Conservation (phyloP, 495 filamentous ascomycete species). For the Penicillium antarcticum region DNA sequence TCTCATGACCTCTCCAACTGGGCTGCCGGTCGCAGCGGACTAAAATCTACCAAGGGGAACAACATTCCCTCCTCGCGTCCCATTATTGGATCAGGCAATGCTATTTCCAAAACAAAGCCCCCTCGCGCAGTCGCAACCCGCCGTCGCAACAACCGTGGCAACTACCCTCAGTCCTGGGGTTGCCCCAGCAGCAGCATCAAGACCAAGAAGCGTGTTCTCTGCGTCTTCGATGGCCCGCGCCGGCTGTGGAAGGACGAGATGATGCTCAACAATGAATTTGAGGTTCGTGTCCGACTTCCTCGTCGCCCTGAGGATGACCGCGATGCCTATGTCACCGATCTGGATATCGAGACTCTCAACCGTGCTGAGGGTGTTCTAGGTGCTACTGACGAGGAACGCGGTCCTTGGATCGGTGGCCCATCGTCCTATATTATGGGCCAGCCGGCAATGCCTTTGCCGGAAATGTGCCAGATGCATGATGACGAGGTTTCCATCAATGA, state of each 20-base stretch:
- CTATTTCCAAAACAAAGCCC: constrained; percentile 40
- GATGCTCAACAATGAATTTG: constrained; percentile 94
- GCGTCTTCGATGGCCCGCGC: constrained; percentile 85
- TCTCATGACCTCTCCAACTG: constrained; percentile 46
- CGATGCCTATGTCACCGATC: constrained; percentile 79
- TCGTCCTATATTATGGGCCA: constrained; percentile 38
- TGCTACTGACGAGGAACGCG: constrained; percentile 80
- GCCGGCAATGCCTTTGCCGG: constrained; percentile 32
- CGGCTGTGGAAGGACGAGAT: constrained; percentile 97
- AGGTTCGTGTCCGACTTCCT: constrained; percentile 78
- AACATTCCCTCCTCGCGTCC: constrained; percentile 37
- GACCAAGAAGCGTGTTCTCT: constrained; percentile 93
- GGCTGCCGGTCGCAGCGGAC: constrained; percentile 48
- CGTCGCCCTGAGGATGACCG: constrained; percentile 59
- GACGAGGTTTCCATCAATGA: constrained; percentile 40
- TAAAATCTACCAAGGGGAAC: constrained; percentile 36
- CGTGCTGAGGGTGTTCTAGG: constrained; percentile 76
- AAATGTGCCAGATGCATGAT: constrained; percentile 29
- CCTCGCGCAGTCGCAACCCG: constrained; percentile 53
- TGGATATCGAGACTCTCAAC: constrained; percentile 87
- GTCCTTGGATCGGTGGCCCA: constrained; percentile 61
- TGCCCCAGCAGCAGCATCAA: constrained; percentile 87
- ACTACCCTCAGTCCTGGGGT: constrained; percentile 91
- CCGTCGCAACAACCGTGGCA: constrained; percentile 79
- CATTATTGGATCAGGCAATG: constrained; percentile 49